These are phyloP conservation scores for Xylariaceae sp. DNA, from an alignment of 2,329 filamentous ascomycete genomes.

Conservation along the genomic window DNA sequence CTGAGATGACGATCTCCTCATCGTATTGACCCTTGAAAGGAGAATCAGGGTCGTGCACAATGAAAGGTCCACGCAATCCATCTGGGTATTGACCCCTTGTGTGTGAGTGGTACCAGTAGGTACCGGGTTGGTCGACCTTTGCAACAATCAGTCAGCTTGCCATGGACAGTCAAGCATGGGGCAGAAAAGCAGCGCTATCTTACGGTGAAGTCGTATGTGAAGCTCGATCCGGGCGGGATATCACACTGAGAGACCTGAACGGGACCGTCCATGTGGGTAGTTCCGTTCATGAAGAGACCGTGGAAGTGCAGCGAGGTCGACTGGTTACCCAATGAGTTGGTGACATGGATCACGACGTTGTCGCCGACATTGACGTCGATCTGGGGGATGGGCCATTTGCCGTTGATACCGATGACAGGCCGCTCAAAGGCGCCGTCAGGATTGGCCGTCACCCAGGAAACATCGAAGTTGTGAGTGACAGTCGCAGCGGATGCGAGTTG, in stretches of 20 bases:
- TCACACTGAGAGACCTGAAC: conserved; percentile 60
- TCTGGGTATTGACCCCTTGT: conserved; percentile 64
- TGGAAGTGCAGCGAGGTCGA: conserved; percentile 64
- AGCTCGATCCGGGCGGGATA: conserved; percentile 57
- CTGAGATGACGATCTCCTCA: conserved; percentile 57
- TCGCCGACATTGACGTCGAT: conserved; percentile 61
- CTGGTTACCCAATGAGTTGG: conserved; percentile 58
- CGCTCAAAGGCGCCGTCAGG: conserved; percentile 63
- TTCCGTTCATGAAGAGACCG: conserved; percentile 64
- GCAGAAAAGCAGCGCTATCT: conserved; percentile 14
- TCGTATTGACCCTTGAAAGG: conserved; percentile 55
- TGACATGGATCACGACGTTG: conserved; percentile 51
- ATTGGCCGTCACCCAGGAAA: conserved; percentile 66
- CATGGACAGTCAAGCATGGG: neutral
- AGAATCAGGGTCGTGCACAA: conserved; percentile 58
- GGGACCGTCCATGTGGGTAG: conserved; percentile 66
- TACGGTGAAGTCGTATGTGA: conserved; percentile 67
- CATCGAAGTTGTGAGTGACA: conserved; percentile 59
- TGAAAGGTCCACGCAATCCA: conserved; percentile 58
- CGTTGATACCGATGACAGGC: conserved; percentile 72
- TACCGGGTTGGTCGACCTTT: conserved; percentile 60
- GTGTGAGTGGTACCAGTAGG: conserved; percentile 77
- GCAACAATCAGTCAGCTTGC: conserved; percentile 10
- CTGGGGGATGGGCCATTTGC: conserved; percentile 65
- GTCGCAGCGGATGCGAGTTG: conserved; percentile 38